Evolutionary conservation across 2,329 filamentous ascomycete genomes (phyloP).

Genomic region (Aureobasidium sp.): DNA sequence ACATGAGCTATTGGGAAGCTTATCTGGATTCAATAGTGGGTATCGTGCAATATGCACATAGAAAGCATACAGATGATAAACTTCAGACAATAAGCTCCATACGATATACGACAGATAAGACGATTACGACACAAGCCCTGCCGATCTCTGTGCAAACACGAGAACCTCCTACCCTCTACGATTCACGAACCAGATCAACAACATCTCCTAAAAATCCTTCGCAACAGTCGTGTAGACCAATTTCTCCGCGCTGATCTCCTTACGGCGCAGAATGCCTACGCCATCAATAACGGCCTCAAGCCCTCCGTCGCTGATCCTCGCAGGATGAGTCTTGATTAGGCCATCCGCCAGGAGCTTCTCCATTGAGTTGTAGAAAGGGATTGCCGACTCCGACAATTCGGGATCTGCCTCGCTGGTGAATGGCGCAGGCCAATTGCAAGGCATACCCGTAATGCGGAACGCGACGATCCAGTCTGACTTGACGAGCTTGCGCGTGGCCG

Average conservation of each 20-base stretch:
- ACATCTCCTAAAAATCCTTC: not conserved
- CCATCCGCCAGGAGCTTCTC: not conserved
- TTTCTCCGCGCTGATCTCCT: constrained; percentile 6
- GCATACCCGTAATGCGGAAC: constrained; percentile 2
- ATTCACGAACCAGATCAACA: not conserved
- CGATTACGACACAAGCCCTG: not conserved
- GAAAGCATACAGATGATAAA: too few relatives aligned
- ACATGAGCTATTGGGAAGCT: too few relatives aligned
- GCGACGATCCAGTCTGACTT: constrained; percentile 13
- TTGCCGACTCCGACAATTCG: not conserved
- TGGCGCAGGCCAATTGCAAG: constrained; percentile 1
- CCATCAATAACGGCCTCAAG: not conserved
- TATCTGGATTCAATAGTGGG: too few relatives aligned
- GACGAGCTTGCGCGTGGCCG: constrained; percentile 4
- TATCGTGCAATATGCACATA: too few relatives aligned
- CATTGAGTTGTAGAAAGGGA: not conserved
- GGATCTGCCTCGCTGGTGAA: constrained; percentile 3
- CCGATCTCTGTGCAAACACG: not conserved
- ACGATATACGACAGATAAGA: not conserved
- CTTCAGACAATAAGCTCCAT: not conserved
- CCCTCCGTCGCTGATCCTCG: not conserved
- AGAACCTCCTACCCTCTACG: not conserved
- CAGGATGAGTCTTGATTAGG: not conserved
- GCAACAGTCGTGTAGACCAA: not conserved
- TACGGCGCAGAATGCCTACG: not conserved